phyloP scores from a whole-genome alignment of 352 stramenopile genomes.

The Phytopythium delawarense region DNA sequence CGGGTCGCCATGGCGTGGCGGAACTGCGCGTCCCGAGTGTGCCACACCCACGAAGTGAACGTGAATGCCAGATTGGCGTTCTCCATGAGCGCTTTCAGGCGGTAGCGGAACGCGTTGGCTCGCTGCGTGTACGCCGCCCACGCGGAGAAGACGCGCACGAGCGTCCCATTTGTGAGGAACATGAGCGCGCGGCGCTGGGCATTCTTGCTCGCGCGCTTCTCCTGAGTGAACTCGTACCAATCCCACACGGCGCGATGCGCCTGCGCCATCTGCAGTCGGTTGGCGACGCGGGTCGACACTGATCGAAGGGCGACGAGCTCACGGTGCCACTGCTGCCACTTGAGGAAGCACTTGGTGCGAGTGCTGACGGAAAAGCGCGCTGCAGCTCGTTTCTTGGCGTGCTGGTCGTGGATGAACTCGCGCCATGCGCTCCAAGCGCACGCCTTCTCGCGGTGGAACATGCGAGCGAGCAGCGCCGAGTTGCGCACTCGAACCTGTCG shows the following conservation, averaged over 20 bases:
- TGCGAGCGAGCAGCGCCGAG: slow-evolving; percentile 34
- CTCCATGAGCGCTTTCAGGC: slow-evolving; percentile 36
- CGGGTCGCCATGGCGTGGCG: slow-evolving; percentile 27
- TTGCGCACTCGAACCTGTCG: slow-evolving; percentile 44
- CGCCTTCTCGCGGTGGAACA: slow-evolving; percentile 53
- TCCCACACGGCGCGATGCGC: slow-evolving; percentile 41
- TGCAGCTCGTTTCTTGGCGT: slow-evolving; percentile 51
- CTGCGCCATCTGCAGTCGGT: slow-evolving; percentile 38
- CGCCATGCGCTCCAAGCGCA: slow-evolving; percentile 56
- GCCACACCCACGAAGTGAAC: slow-evolving; percentile 46
- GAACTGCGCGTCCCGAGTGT: slow-evolving; percentile 24
- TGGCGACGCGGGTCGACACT: slow-evolving; percentile 38
- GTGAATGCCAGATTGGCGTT: slow-evolving; percentile 52
- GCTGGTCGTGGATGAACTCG: slow-evolving; percentile 47
- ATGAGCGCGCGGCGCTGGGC: slow-evolving; percentile 46
- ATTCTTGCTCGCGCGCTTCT: slow-evolving; percentile 45
- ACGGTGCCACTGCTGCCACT: slow-evolving; percentile 45
- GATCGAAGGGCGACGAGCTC: slow-evolving; percentile 29
- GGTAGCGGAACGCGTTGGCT: slow-evolving; percentile 33
- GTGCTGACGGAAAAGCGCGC: slow-evolving; percentile 58
- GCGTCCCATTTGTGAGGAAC: slow-evolving; percentile 56
- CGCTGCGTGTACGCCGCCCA: slow-evolving; percentile 42
- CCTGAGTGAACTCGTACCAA: slow-evolving; percentile 63
- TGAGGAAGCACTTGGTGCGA: slow-evolving; percentile 58
- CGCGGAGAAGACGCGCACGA: slow-evolving; percentile 52